Base-by-base conservation (phyloP, 2,329 filamentous ascomycete species). In the Geosmithia flava region DNA sequence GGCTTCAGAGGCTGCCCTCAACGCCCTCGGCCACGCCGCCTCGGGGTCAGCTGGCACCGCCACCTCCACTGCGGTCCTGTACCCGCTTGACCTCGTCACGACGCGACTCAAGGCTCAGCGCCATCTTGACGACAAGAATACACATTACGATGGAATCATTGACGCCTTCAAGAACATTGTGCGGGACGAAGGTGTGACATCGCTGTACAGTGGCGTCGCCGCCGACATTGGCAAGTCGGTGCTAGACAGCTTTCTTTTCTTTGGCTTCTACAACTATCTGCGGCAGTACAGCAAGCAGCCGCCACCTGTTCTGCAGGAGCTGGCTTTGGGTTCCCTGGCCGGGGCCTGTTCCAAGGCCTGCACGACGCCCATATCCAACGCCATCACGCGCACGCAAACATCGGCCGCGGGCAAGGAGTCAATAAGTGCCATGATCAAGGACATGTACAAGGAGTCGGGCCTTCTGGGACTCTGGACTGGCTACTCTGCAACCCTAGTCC, bases 221-320 rank as follows among this genome's bases (percentile, higher is more conserved):
- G 72, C 76, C 37, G 83, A 86, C 58, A 78, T 83, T 11, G 72
- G 69, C 56, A 87, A 85, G 62, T 81, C 78, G 20, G 71, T 82
- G 20, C 73, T 79, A 29, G 87, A 93, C 67, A 86, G 83, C 49
- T 91, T 93, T 60, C 71, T 94, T 47, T 94, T 94, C 70, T 94
- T 94, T 67, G 74, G 91, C 17, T 83, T 86, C 50, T 94, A 95
- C 66, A 85, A 74, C 52, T 62, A 71, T 23, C 59, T 74, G 46
- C 59, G 64, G 46, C 63, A 66, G 55, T 66, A 59, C 50, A 54
- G 65, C 53, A 58, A 56, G 19, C 29, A 42, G 16, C 43, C 47
- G 19, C 67, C 93, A 1, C 76, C 76, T 2, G 72, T 82, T 1
- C 50, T 83, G 20, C 83, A 89, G 56, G 87, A 95, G 63, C 72